phyloP scores from a whole-genome alignment of 169 alveolate species.

The Besnoitia besnoiti region DNA sequence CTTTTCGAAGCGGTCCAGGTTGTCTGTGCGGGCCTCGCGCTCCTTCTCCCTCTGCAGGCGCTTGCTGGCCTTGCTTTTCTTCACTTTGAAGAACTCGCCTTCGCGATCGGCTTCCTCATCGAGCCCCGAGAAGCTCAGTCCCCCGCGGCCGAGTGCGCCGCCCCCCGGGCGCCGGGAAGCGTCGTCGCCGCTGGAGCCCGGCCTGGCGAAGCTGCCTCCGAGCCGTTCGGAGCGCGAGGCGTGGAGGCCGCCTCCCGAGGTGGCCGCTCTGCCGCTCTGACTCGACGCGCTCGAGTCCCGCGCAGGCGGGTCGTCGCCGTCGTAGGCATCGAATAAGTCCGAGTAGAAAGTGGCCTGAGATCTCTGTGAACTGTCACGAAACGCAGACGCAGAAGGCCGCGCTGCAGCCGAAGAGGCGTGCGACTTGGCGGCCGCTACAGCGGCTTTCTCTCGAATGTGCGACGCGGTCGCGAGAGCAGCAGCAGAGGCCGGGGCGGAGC shows the following conservation, averaged over 20 bases:
- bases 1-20: neutral
- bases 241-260: neutral
- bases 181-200: neutral
- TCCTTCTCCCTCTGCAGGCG: constrained; percentile 13
- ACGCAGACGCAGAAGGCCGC: neutral
- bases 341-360: neutral
- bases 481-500: neutral
- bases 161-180: neutral
- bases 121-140: neutral
- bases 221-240: neutral
- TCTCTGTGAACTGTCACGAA: neutral
- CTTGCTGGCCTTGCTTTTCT: constrained; percentile 30
- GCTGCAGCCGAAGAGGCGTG: constrained; percentile 18
- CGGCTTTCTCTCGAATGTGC: neutral
- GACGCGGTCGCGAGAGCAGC: neutral
- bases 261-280: neutral
- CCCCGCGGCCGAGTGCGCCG: neutral
- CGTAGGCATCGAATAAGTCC: neutral
- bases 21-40: neutral
- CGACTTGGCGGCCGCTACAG: neutral
- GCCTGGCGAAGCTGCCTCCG: neutral
- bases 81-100: neutral
- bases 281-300: neutral
- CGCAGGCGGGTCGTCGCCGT: neutral
- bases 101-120: neutral